Conservation (phyloP, 1,284 basidiomycete genomes). For the Moesziomyces sp. region DNA sequence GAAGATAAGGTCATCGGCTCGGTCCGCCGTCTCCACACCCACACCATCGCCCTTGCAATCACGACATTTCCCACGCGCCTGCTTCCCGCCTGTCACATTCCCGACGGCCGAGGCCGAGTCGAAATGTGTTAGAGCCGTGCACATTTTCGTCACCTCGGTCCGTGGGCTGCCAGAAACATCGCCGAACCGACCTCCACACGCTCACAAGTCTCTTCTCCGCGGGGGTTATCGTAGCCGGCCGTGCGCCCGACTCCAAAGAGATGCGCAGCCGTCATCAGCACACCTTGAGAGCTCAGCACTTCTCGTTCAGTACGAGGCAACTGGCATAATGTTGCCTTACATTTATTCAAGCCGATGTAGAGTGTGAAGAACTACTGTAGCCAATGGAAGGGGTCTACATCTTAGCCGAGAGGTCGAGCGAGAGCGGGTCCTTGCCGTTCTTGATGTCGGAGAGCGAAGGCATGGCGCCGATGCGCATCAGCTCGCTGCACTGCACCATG, state of each 20-base stretch:
- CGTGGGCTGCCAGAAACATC: not conserved
- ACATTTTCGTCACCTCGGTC: too few relatives aligned
- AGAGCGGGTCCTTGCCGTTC: constrained; percentile 69
- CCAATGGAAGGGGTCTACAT: constrained; percentile 11
- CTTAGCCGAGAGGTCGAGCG: constrained; percentile 39
- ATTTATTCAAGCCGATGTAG: too few relatives aligned
- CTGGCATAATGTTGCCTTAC: too few relatives aligned
- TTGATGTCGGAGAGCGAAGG: constrained; percentile 80
- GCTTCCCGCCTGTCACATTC: not conserved
- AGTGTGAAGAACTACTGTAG: too few relatives aligned
- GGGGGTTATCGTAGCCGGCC: not conserved
- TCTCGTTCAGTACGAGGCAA: too few relatives aligned
- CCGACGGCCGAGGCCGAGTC: not conserved
- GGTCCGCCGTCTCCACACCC: not conserved
- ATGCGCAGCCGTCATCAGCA: too few relatives aligned
- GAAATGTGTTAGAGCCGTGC: not conserved
- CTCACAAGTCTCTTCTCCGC: not conserved
- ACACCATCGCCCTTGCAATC: not conserved
- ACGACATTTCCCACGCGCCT: not conserved
- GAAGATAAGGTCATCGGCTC: not conserved
- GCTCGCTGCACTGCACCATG: constrained; percentile 82
- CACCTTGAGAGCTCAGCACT: too few relatives aligned
- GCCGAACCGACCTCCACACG: not conserved
- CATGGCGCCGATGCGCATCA: constrained; percentile 83
- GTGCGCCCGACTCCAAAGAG: too few relatives aligned